Evolutionary conservation across 495 filamentous ascomycete species (phyloP), one percentile per base, ranked within the genome.

Genomic region (Aspergillus olivimuriae): DNA sequence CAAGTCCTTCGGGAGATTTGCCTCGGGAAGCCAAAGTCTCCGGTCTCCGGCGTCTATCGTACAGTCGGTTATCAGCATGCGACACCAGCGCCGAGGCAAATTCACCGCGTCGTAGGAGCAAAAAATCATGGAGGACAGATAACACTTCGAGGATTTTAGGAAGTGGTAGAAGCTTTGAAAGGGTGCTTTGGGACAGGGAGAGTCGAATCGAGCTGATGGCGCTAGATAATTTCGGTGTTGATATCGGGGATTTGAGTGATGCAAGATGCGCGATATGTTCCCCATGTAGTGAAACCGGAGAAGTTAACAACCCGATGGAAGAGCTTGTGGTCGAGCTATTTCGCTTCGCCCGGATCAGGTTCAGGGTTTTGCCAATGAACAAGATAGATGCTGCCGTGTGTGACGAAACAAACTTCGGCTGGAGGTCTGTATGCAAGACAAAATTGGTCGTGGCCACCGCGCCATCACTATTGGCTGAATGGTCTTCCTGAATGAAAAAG

Each of bases 351-450:
- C 84, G 70, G 33, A 94, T 84, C 44, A 92, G 84, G 44, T 92
- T 88, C 32, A 96, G 67, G 0, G 87, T 91, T 46, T 84, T 84
- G 1, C 92, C 92, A 47, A 98, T 86, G 58, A 95, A 96, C 3
- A 96, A 58, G 53, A 96, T 86, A 7, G 89, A 94, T 7, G 76
- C 72, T 19, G 87, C 90, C 3, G 89, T 86, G 11, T 80, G 66
- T 2, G 73, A 52, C 4, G 84, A 78, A 9, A 95, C 89, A 52
- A 95, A 94, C 15, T 73, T 75, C 1, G 92, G 92, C 8, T 91
- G 61, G 17, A 92, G 61, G 2, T 65, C 58, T 16, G 66, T 52
- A 28, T 76, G 62, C 32, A 83, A 60, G 11, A 56, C 62, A 56
- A 84, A 89, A 16, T 78, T 71, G 41, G 70, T 52, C 17, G 39